Conservation (phyloP, 2,329 filamentous ascomycete genomes). For the Penicillium sp. region DNA sequence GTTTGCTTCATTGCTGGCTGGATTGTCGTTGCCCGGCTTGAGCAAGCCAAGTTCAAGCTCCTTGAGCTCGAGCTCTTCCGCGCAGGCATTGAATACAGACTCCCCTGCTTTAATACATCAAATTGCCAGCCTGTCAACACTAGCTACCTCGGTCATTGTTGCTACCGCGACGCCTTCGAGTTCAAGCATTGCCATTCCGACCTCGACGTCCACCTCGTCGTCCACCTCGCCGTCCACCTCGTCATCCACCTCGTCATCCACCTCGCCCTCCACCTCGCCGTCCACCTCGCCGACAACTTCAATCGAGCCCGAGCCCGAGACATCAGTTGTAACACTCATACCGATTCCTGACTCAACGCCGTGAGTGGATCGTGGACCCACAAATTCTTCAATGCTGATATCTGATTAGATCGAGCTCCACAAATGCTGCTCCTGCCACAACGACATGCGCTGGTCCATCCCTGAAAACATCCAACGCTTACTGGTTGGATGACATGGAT, state of each 20-base stretch:
- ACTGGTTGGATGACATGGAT: constrained; percentile 28
- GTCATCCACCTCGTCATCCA: neutral
- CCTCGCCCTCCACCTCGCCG: neutral
- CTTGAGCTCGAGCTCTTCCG: neutral
- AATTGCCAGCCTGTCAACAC: neutral
- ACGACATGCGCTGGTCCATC: constrained; percentile 17
- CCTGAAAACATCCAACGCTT: constrained; percentile 4
- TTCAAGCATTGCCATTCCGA: no score
- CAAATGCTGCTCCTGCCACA: neutral
- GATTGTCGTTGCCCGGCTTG: neutral
- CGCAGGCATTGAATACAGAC: neutral
- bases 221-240: neutral
- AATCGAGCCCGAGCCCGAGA: neutral
- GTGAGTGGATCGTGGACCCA: neutral
- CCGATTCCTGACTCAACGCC: neutral
- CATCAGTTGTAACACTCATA: neutral
- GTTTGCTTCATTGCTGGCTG: neutral
- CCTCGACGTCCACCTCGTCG: no score
- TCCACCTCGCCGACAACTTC: neutral
- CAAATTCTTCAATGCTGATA: neutral
- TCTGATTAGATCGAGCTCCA: neutral
- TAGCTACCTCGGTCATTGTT: neutral
- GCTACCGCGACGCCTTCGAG: neutral
- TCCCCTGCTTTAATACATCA: neutral
- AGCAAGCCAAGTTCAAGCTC: neutral